Percentiles rank a stretch among this genome's conserved stretches.
Conservation (phyloP, 2,329 filamentous ascomycete species). For the Penicillium hesseltinei region DNA sequence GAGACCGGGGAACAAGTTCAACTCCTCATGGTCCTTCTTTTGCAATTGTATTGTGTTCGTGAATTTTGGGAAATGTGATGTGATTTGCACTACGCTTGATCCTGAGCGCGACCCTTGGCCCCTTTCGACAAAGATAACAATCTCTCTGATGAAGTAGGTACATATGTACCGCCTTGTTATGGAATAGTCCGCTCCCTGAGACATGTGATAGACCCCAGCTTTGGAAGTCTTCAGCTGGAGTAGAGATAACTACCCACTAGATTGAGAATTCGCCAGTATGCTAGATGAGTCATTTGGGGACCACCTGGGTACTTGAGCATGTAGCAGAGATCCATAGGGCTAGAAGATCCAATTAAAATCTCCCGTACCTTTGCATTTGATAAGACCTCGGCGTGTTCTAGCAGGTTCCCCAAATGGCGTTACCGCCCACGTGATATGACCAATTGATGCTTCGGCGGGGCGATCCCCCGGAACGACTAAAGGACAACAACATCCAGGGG, state of each 20-base stretch:
- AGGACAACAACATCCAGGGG: constrained; percentile 23
- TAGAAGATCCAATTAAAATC: background rate
- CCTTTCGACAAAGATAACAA: background rate
- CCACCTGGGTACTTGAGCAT: background rate
- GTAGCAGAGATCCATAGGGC: background rate
- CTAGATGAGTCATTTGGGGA: background rate
- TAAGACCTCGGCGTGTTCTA: constrained; percentile 19
- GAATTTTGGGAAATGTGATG: background rate
- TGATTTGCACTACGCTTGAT: background rate
- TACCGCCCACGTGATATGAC: constrained; percentile 35
- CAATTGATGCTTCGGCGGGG: constrained; percentile 24
- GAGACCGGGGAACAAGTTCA: too few species aligned
- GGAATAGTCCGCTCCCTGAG: background rate
- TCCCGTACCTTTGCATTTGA: background rate
- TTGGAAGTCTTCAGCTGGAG: background rate
- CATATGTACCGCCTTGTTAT: background rate
- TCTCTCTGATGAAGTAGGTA: background rate
- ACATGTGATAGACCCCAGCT: background rate
- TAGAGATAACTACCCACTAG: background rate
- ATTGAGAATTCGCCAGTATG: background rate
- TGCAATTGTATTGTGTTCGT: background rate
- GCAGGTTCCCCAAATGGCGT: constrained; percentile 24
- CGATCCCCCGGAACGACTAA: constrained; percentile 26
- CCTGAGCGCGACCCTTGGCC: background rate
- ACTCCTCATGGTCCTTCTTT: too few species aligned